Base-by-base conservation (phyloP, 2,329 filamentous ascomycete species). In the Proliferodiscus dingleyae region DNA sequence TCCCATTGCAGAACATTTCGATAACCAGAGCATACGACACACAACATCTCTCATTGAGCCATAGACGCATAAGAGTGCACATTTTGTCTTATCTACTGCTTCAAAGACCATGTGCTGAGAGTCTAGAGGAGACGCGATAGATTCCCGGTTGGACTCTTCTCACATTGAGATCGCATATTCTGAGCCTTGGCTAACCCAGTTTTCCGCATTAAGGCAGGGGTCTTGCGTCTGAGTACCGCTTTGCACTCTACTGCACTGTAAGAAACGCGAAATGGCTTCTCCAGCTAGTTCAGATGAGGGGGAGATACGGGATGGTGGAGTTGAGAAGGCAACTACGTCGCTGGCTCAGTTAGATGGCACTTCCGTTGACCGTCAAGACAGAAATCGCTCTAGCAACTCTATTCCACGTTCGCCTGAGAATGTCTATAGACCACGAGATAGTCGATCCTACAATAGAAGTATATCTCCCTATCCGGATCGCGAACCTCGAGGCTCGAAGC, bases 281-380 rank as follows among this genome's bases (percentile, higher is more conserved):
- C 64, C 69, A 68, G 69, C 76, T 60, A 88, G 83, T 71, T 87
- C 86, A 63, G 87, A 88, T 69, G 87, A 94, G 71, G 88, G 89
- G 71, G 89, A 94, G 74, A 89, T 91, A 68, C 71, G 85, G 67
- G 87, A 90, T 71, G 79, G 79, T 71, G 75, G 77, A 69, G 77
- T 74, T 75, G 77, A 80, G 71, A 93, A 93, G 88, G 87, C 88
- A 93, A 87, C 85, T 87, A 84, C 83, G 82, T 83, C 85, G 83
- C 80, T 83, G 77, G 74, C 77, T 76, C 77, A 77, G 69, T 71
- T 78, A 77, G 80, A 83, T 78, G 78, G 81, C 84, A 83, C 73
- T 80, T 82, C 78, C 80, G 83, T 95, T 95, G 87, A 95, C 88
- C 86, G 85, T 80, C 81, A 76, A 77, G 79, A 85, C 86, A 95